A percentile compares a stretch with the other conserved stretches of the same genome.
Conservation (phyloP, 495 filamentous ascomycete genomes). For the Podospora conica region DNA sequence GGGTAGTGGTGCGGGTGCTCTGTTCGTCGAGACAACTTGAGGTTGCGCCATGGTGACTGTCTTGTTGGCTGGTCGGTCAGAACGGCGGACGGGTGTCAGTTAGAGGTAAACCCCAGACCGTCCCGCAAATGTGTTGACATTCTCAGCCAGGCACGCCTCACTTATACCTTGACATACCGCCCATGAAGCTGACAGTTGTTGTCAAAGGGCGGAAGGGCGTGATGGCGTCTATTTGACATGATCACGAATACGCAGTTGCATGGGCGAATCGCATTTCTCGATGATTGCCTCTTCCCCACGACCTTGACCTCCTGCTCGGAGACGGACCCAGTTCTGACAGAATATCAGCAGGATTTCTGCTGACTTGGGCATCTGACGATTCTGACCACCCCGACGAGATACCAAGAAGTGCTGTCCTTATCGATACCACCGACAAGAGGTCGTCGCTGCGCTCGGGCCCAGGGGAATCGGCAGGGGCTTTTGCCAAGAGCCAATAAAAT, state of each 20-base stretch:
- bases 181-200: not conserved
- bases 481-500: not conserved
- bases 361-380: not conserved
- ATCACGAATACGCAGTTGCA: not conserved
- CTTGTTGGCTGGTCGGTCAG: not conserved
- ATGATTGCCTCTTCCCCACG: not conserved
- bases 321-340: not conserved
- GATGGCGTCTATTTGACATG: not conserved
- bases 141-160: not conserved
- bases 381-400: not conserved
- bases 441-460: not conserved
- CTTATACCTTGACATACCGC: not conserved
- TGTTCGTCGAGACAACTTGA: constrained; percentile 41
- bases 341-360: not conserved
- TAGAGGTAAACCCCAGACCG: not conserved
- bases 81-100: not conserved
- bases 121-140: not conserved
- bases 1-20: constrained; percentile 49
- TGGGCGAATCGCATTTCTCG: not conserved
- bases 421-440: not conserved
- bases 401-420: not conserved
- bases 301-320: not conserved
- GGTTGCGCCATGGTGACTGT: constrained; percentile 18
- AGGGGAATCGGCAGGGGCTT: not conserved
- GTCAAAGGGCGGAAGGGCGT: not conserved